Conservation (phyloP, 371 early-diverging fungal species). For the Phascolomyces articulosus region DNA sequence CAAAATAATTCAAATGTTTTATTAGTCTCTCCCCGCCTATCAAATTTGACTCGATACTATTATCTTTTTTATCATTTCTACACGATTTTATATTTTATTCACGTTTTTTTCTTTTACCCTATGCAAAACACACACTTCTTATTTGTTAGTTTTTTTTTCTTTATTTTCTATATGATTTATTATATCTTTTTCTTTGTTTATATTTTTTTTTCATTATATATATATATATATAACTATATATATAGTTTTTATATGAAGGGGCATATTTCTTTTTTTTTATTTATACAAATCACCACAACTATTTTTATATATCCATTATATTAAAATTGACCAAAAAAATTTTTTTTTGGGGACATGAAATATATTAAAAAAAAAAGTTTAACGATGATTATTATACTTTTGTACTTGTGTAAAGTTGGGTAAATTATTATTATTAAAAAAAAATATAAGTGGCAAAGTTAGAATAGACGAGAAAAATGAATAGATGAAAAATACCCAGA, state of each 20-base stretch:
- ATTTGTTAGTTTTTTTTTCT: neutral
- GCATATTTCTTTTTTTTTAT: neutral
- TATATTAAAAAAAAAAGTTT: too few relatives aligned
- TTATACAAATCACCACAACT: neutral
- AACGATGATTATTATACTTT: too few relatives aligned
- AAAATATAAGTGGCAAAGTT: too few relatives aligned
- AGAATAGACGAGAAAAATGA: too few relatives aligned
- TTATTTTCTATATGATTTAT: neutral
- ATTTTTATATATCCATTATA: too few relatives aligned
- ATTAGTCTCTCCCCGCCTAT: neutral
- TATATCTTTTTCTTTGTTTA: neutral
- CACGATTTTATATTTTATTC: neutral
- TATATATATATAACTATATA: too few relatives aligned
- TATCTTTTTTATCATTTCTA: neutral
- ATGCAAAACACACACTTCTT: neutral
- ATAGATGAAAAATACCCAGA: too few relatives aligned
- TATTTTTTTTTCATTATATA: neutral
- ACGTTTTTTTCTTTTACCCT: neutral
- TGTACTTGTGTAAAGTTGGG: too few relatives aligned
- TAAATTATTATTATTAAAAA: too few relatives aligned
- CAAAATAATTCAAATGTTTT: neutral
- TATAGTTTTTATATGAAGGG: conserved; percentile 2
- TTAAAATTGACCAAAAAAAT: too few relatives aligned
- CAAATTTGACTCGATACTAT: too few relatives aligned
- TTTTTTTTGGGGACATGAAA: too few relatives aligned